These are phyloP conservation scores for Skeletonema costatum DNA, from an alignment of 108 stramenopile species.

Conservation along the genomic window DNA sequence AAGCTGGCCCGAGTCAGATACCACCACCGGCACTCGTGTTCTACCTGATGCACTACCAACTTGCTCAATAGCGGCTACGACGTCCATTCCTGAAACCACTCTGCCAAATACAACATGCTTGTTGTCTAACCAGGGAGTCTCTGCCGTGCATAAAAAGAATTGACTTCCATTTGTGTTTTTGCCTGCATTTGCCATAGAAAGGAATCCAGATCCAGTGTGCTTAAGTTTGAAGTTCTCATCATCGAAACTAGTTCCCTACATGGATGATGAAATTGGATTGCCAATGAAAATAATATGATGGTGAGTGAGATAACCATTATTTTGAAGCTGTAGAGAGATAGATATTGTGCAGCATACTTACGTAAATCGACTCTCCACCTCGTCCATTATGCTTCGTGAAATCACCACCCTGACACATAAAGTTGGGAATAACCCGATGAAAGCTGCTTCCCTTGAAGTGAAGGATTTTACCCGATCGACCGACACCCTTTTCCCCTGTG, in stretches of 20 bases:
- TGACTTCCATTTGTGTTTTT: conserved; percentile 92
- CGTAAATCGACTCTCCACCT: conserved; percentile 32
- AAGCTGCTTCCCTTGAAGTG: conserved; percentile 94
- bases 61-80: conserved; percentile 92
- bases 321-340: conserved; percentile 9
- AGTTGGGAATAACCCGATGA: conserved; percentile 95
- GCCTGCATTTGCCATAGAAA: conserved; percentile 96
- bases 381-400: conserved; percentile 79
- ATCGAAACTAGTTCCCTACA: conserved; percentile 84
- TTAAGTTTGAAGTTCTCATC: conserved; percentile 92
- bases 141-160: conserved; percentile 96
- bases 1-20: conserved; percentile 88
- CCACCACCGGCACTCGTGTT: conserved; percentile 79
- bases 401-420: conserved; percentile 88
- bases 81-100: conserved; percentile 86
- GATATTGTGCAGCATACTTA: not conserved
- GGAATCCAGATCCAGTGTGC: conserved; percentile 51
- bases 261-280: conserved; percentile 74
- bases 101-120: conserved; percentile 98
- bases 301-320: too few species aligned
- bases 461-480: conserved; percentile 64
- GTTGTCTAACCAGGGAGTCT: conserved; percentile 93
- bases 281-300: conserved; percentile 17
- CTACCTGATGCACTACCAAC: conserved; percentile 85
- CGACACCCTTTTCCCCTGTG: conserved; percentile 85